phyloP scores from a whole-genome alignment of 306 rosid genomes.

The Malus sieversii region DNA sequence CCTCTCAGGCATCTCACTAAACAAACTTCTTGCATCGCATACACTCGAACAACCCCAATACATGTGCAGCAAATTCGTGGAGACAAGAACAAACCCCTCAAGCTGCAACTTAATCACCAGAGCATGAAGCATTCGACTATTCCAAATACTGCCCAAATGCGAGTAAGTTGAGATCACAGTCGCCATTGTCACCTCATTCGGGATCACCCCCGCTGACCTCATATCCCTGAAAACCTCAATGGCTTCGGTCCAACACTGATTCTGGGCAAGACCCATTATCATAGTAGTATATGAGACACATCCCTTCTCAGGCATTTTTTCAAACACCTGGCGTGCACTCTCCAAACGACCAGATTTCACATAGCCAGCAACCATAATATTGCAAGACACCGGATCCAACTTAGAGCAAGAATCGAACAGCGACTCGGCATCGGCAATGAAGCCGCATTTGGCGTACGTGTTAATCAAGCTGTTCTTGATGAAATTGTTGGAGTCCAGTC shows the following conservation, averaged over 20 bases:
- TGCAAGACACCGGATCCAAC: slow-evolving; percentile 65
- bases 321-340: slow-evolving; percentile 63
- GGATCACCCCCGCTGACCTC: slow-evolving; percentile 48
- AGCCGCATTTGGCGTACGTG: slow-evolving; percentile 65
- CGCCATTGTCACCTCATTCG: slow-evolving; percentile 61
- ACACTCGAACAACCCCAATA: slow-evolving; percentile 60
- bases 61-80: slow-evolving; percentile 68
- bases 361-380: slow-evolving; percentile 73
- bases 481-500: slow-evolving; percentile 51
- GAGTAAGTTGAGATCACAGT: slow-evolving; percentile 59
- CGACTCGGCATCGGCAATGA: slow-evolving; percentile 33
- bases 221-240: slow-evolving; percentile 63
- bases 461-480: slow-evolving; percentile 62
- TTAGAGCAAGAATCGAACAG: slow-evolving; percentile 38
- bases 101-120: slow-evolving; percentile 45
- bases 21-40: slow-evolving; percentile 52
- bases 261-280: slow-evolving; percentile 71
- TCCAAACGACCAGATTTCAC: slow-evolving; percentile 44
- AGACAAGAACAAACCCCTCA: slow-evolving; percentile 46
- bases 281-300: slow-evolving; percentile 79
- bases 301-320: slow-evolving; percentile 49
- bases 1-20: slow-evolving; percentile 55
- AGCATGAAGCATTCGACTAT: slow-evolving; percentile 57
- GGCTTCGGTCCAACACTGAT: slow-evolving; percentile 52
- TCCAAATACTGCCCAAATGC: slow-evolving; percentile 50